These are phyloP conservation scores for Clarireedia hainanense DNA, from an alignment of 2,329 filamentous ascomycete species.

Conservation along the genomic window DNA sequence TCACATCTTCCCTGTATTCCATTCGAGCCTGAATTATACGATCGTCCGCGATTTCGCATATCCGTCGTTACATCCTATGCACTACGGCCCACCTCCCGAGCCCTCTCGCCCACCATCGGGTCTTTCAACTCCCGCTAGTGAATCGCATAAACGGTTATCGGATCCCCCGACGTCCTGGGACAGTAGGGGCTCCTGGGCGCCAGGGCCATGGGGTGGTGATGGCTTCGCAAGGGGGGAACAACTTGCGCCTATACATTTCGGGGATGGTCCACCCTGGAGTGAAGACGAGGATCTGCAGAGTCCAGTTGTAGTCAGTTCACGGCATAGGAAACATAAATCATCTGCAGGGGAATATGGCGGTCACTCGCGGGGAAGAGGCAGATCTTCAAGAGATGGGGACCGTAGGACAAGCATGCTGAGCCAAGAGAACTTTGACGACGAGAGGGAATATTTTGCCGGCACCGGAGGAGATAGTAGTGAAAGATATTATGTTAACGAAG, in stretches of 20 bases:
- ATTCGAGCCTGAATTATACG: conserved; percentile 81
- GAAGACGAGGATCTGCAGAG: conserved; percentile 94
- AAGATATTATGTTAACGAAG: conserved; percentile 65
- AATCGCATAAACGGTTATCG: conserved; percentile 67
- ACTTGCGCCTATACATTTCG: conserved; percentile 74
- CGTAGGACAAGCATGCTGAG: conserved; percentile 37
- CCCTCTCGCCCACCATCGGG: conserved; percentile 63
- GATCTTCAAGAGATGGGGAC: conserved; percentile 36
- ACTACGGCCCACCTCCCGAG: conserved; percentile 86
- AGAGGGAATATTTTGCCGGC: conserved; percentile 59
- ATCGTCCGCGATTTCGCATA: conserved; percentile 96
- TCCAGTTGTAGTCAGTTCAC: conserved; percentile 73
- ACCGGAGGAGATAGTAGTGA: conserved; percentile 64
- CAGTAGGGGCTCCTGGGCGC: conserved; percentile 52
- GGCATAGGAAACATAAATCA: conserved; percentile 81
- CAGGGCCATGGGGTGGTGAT: conserved; percentile 28
- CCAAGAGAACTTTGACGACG: conserved; percentile 46
- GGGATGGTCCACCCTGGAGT: conserved; percentile 85
- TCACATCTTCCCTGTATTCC: conserved; percentile 74
- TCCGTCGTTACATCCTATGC: conserved; percentile 70
- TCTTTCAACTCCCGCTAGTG: conserved; percentile 77
- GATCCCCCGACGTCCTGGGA: conserved; percentile 76
- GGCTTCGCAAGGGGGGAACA: conserved; percentile 58
- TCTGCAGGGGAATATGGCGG: conserved; percentile 41
- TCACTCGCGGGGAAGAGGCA: conserved; percentile 35